phyloP scores from a whole-genome alignment of 768 basidiomycete species.

The Hygrophorus russula region DNA sequence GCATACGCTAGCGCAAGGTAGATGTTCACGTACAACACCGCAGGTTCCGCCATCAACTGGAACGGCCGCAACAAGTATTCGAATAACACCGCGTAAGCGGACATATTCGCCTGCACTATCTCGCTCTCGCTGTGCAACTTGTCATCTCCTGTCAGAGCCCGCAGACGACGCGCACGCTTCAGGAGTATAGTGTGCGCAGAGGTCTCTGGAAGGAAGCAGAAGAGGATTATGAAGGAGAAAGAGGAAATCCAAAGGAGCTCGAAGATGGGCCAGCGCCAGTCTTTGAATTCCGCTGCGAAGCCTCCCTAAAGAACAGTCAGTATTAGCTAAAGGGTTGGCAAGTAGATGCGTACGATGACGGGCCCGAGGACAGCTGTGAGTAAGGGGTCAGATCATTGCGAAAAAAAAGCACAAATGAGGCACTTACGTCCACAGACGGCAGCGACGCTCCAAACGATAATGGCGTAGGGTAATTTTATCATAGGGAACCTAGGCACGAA shows the following conservation, averaged over 20 bases:
- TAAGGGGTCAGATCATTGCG: no score
- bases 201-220: conserved; percentile 22
- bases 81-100: conserved; percentile 9
- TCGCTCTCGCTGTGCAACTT: conserved; percentile 16
- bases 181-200: conserved; percentile 16
- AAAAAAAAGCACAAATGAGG: background rate
- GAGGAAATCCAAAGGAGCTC: conserved; percentile 22
- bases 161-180: conserved; percentile 18
- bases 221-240: conserved; percentile 15
- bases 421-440: conserved; percentile 14
- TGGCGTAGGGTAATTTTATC: conserved; percentile 7
- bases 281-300: conserved; percentile 19
- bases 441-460: conserved; percentile 8
- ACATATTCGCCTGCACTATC: conserved; percentile 12
- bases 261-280: conserved; percentile 24
- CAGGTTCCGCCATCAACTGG: conserved; percentile 19
- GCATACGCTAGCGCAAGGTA: conserved; percentile 21
- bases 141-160: conserved; percentile 18
- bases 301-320: conserved; percentile 11
- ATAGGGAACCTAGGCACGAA: conserved; percentile 6
- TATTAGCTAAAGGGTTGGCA: background rate
- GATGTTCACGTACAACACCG: conserved; percentile 18
- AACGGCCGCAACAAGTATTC: conserved; percentile 20
- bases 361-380: conserved; percentile 17
- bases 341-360: conserved; percentile 8